Conservation (phyloP, 2,329 filamentous ascomycete species). For the Emergomyces orientalis region DNA sequence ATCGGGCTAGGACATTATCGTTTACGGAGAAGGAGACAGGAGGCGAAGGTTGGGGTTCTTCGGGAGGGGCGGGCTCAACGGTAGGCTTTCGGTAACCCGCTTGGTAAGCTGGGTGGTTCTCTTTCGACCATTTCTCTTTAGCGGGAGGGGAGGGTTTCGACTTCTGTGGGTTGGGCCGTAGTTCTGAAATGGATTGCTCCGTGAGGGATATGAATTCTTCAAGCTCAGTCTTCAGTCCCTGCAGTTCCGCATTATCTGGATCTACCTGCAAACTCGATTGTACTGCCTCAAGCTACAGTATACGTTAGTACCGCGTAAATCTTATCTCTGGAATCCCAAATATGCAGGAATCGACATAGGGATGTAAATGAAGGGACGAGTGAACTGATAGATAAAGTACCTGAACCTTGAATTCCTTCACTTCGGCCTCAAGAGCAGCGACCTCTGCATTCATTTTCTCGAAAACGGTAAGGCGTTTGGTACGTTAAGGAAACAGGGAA, state of each 20-base stretch:
- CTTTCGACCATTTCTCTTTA: slow-evolving; percentile 67
- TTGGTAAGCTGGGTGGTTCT: slow-evolving; percentile 70
- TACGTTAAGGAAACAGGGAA: too few species aligned
- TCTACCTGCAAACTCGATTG: slow-evolving; percentile 67
- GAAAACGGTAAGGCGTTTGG: background rate
- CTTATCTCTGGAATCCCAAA: background rate
- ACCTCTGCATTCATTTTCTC: slow-evolving; percentile 35
- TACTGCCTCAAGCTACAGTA: slow-evolving; percentile 63
- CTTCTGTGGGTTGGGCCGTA: slow-evolving; percentile 51
- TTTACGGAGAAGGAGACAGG: slow-evolving; percentile 68
- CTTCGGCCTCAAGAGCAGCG: slow-evolving; percentile 38
- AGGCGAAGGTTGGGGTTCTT: slow-evolving; percentile 47
- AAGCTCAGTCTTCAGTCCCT: slow-evolving; percentile 69
- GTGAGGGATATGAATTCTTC: slow-evolving; percentile 70
- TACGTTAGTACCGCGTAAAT: background rate
- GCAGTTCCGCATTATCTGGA: slow-evolving; percentile 68
- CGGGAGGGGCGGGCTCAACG: slow-evolving; percentile 26
- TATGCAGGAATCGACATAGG: background rate
- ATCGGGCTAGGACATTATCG: slow-evolving; percentile 82
- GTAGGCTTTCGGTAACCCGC: slow-evolving; percentile 46
- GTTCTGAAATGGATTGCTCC: slow-evolving; percentile 70
- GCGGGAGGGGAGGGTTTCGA: slow-evolving; percentile 42
- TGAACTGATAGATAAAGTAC: slow-evolving; percentile 25
- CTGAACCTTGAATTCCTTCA: slow-evolving; percentile 53
- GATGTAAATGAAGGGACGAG: background rate